These are phyloP conservation scores for Austroboletus rostrupii DNA, from an alignment of 1,284 basidiomycete species.

Conservation along the genomic window DNA sequence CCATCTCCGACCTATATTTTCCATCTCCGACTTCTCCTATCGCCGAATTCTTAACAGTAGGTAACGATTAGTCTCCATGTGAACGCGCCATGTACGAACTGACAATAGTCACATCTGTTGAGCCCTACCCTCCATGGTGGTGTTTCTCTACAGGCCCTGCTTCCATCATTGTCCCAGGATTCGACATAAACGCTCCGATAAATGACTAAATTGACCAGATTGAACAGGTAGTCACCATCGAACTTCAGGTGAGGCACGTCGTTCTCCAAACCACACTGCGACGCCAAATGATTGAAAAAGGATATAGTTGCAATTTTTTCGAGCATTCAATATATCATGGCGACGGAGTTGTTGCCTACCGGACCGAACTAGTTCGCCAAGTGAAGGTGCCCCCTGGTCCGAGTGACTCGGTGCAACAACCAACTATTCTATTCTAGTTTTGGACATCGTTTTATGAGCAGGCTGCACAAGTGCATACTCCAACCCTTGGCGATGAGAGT, in stretches of 20 bases:
- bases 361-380: constrained; percentile 83
- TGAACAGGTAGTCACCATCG: constrained; percentile 91
- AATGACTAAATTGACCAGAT: constrained; percentile 90
- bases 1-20: no score
- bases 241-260: constrained; percentile 56
- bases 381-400: constrained; percentile 55
- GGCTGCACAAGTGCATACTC: constrained; percentile 82
- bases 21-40: no score
- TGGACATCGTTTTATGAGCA: constrained; percentile 96
- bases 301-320: constrained; percentile 94
- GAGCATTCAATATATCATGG: constrained; percentile 83
- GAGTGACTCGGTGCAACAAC: no score
- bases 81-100: no score
- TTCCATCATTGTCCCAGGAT: constrained; percentile 67
- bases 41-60: no score
- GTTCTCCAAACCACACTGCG: neutral
- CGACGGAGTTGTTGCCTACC: constrained; percentile 77
- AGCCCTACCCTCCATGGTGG: constrained; percentile 58
- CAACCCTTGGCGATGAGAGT: constrained; percentile 63
- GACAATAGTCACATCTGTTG: constrained; percentile 34
- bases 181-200: constrained; percentile 71
- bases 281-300: constrained; percentile 38
- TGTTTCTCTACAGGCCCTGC: constrained; percentile 58
- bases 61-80: no score
- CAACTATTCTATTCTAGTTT: constrained; percentile 50